These are phyloP conservation scores for Crithidia thermophila DNA, from an alignment of 208 protist genomes.

Conservation along the genomic window DNA sequence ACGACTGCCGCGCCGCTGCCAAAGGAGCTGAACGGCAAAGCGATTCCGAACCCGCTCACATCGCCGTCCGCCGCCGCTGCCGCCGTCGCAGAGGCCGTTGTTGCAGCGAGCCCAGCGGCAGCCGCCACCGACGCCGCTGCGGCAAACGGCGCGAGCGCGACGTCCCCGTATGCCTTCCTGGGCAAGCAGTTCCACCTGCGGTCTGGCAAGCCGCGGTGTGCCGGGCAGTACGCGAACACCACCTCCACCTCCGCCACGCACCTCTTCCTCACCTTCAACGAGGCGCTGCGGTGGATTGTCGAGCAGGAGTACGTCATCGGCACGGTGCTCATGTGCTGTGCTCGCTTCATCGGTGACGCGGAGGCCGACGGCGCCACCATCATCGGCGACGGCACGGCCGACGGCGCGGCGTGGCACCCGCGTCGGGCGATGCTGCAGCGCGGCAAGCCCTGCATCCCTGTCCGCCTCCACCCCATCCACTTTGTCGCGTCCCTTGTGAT, in stretches of 20 bases:
- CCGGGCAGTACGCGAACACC: conserved; percentile 29
- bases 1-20: not conserved
- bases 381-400: conserved; percentile 14
- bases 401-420: conserved; percentile 16
- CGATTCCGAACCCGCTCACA: not conserved
- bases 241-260: conserved; percentile 19
- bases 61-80: conserved; percentile 14
- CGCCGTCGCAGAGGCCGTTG: conserved; percentile 14
- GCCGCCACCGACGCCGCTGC: not conserved
- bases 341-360: conserved; percentile 34
- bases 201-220: conserved; percentile 24
- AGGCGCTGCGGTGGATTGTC: conserved; percentile 73
- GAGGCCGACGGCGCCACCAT: conserved; percentile 21
- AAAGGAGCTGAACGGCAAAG: not conserved
- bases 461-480: conserved; percentile 59
- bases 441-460: conserved; percentile 47
- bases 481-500: conserved; percentile 48
- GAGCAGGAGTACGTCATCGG: conserved; percentile 89
- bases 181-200: conserved; percentile 18
- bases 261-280: conserved; percentile 57
- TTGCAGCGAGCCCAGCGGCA: not conserved
- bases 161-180: conserved; percentile 8
- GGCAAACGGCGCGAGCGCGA: not conserved
- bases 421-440: conserved; percentile 24
- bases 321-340: conserved; percentile 66